These are phyloP conservation scores for Bjerkandera adusta DNA, from an alignment of 1,284 basidiomycete species.

Conservation along the genomic window DNA sequence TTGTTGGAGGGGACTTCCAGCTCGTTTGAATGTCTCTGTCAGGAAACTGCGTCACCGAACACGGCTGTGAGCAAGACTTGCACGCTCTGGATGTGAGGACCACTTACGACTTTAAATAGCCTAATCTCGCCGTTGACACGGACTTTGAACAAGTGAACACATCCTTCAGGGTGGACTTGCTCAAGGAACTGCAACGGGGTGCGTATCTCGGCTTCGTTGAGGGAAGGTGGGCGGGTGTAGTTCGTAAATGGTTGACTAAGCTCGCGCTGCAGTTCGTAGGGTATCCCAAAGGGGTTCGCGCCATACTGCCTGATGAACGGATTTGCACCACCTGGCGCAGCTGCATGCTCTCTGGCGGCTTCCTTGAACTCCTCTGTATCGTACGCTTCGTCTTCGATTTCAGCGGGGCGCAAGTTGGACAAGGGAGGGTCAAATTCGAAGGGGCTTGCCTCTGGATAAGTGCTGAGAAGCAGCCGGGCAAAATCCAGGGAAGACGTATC, in stretches of 20 bases:
- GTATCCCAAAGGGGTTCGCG: not conserved
- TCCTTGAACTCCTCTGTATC: constrained; percentile 4
- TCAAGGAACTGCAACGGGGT: not conserved
- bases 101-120: constrained; percentile 6
- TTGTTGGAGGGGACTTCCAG: not conserved
- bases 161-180: not conserved
- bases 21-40: not conserved
- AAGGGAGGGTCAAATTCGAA: not conserved
- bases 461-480: too few relatives aligned
- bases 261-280: not conserved
- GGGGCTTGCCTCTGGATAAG: constrained; percentile 1
- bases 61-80: not conserved
- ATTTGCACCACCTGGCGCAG: not conserved
- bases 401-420: not conserved
- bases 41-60: not conserved
- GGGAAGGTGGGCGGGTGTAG: constrained; percentile 1
- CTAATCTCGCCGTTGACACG: not conserved
- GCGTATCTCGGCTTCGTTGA: not conserved
- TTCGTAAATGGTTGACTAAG: not conserved
- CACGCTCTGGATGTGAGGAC: not conserved
- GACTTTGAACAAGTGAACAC: not conserved
- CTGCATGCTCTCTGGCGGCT: not conserved
- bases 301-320: not conserved
- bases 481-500: too few relatives aligned
- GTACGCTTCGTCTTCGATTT: not conserved